These are phyloP conservation scores for Linnemannia elongata DNA, from an alignment of 192 early-diverging fungal species.

Conservation along the genomic window DNA sequence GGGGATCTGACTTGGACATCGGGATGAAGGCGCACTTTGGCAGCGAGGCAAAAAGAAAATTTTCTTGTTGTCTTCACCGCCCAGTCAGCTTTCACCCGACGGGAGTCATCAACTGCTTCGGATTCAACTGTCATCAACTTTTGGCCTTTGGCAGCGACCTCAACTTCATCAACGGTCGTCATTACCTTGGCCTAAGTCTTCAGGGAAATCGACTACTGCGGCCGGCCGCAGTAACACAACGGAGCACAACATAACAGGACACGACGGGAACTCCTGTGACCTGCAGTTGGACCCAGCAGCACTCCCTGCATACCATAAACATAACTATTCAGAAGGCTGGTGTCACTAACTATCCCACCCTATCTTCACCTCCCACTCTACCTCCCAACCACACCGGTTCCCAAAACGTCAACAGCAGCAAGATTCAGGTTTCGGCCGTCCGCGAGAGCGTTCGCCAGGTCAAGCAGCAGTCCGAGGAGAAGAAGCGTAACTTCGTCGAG, in stretches of 20 bases:
- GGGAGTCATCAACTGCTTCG: not conserved
- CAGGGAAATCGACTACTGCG: no score
- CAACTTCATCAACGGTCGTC: not conserved
- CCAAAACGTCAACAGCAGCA: slow-evolving; percentile 65
- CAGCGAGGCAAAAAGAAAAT: not conserved
- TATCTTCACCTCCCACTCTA: not conserved
- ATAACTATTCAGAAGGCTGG: not conserved
- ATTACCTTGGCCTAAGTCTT: not conserved
- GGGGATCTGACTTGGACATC: not conserved
- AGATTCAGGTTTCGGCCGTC: slow-evolving; percentile 92
- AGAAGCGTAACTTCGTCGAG: slow-evolving; percentile 96
- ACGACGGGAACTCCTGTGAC: not conserved
- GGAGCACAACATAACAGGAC: not conserved
- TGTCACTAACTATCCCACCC: slow-evolving; percentile 29
- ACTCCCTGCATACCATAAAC: not conserved
- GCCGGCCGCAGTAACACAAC: not conserved
- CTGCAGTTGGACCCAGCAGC: not conserved
- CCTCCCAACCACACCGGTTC: not conserved
- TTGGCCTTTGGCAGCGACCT: not conserved
- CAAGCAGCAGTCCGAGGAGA: slow-evolving; percentile 84
- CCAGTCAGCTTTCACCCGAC: not conserved
- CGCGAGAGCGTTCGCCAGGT: slow-evolving; percentile 82
- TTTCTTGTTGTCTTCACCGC: not conserved
- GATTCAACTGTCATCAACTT: not conserved
- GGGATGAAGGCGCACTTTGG: not conserved